A percentile compares a stretch with the other conserved stretches of the same genome.
Conservation (phyloP, 2,329 filamentous ascomycete species). For the Rugonectria rugulosa region DNA sequence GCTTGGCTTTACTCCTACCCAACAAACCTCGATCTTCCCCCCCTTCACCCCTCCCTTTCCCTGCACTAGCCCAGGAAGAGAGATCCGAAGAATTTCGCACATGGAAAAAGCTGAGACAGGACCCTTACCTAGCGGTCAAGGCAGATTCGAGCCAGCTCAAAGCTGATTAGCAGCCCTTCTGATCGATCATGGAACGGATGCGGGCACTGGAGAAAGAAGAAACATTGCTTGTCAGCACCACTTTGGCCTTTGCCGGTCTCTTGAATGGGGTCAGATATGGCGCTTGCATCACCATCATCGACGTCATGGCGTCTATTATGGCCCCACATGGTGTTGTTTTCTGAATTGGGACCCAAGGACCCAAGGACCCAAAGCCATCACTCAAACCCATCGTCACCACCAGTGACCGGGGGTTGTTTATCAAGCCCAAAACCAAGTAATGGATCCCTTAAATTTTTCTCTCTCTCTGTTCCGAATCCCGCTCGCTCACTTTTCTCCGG, state of each 20-base stretch:
- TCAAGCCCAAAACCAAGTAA: background rate
- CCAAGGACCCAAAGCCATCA: background rate
- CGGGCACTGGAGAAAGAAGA: conserved; percentile 1
- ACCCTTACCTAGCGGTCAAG: background rate
- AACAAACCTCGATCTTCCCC: too few relatives aligned
- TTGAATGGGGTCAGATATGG: background rate
- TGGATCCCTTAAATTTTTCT: background rate
- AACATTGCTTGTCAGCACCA: background rate
- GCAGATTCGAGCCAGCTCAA: background rate
- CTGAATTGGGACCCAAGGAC: background rate
- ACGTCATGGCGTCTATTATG: conserved; percentile 32
- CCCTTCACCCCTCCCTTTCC: too few relatives aligned
- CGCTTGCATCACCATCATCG: conserved; percentile 21
- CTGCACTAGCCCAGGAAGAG: too few relatives aligned
- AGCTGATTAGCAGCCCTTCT: background rate
- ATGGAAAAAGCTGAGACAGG: background rate
- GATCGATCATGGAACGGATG: conserved; percentile 4
- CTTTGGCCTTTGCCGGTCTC: background rate
- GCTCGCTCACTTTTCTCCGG: background rate
- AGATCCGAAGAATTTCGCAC: conserved; percentile 5
- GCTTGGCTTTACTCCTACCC: too few relatives aligned
- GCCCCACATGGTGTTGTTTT: conserved; percentile 11
- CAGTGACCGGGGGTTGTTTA: background rate
- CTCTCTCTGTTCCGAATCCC: background rate
- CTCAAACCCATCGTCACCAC: background rate